Conservation (phyloP, 2,329 filamentous ascomycete species). For the Gaeumannomyces sp. region DNA sequence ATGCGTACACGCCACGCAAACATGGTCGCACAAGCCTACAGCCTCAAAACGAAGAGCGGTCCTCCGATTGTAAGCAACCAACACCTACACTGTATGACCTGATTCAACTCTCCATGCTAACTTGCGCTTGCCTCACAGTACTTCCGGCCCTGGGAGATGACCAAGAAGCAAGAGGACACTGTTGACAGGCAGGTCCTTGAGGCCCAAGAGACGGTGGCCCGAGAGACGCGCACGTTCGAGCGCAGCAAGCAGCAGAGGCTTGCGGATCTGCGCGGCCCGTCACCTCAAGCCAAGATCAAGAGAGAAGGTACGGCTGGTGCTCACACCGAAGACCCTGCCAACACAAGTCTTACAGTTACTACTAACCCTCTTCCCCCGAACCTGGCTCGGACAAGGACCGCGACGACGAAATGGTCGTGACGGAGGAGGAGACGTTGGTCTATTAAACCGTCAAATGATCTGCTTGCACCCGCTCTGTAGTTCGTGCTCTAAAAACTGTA, state of each 20-base stretch:
- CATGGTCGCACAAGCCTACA: conserved; percentile 64
- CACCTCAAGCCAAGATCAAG: conserved; percentile 10
- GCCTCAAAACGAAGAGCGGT: conserved; percentile 62
- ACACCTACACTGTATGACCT: not conserved
- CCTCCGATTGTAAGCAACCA: conserved; percentile 63
- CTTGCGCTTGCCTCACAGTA: conserved; percentile 46
- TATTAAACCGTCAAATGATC: conserved; percentile 50
- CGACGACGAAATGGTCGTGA: conserved; percentile 72
- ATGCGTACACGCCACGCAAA: conserved; percentile 71
- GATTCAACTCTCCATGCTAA: not conserved
- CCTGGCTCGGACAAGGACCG: conserved; percentile 34
- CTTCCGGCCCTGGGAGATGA: conserved; percentile 78
- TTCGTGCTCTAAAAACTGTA: not conserved
- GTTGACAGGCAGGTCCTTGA: conserved; percentile 67
- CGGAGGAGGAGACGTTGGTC: conserved; percentile 85
- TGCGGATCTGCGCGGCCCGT: conserved; percentile 27
- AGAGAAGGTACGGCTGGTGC: conserved; percentile 32
- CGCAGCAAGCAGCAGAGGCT: conserved; percentile 36
- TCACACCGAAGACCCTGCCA: conserved; percentile 32
- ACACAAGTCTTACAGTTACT: conserved; percentile 27
- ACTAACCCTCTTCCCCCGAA: conserved; percentile 19
- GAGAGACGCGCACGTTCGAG: conserved; percentile 60
- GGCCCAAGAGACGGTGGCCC: conserved; percentile 55
- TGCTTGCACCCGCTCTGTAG: not conserved
- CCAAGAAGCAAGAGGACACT: conserved; percentile 58